Percentiles rank a stretch among this genome's conserved stretches.
These are phyloP conservation scores for Gastroboletus turbinatus DNA, from an alignment of 1,284 basidiomycete genomes.

Conservation along the genomic window DNA sequence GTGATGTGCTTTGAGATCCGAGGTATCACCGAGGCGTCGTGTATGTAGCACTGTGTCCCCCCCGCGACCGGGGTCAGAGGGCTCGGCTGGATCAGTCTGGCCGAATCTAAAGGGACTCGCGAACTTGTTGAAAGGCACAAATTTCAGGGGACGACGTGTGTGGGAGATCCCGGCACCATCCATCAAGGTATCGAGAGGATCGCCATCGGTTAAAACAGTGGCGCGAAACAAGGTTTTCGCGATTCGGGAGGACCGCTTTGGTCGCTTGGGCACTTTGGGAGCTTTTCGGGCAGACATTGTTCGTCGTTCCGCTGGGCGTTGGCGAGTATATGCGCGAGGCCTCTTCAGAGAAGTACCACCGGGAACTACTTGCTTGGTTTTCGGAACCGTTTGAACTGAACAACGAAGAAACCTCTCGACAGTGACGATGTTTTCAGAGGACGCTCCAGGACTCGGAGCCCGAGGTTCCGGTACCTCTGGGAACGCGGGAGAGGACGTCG, in stretches of 20 bases:
- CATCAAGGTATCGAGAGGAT: constrained; percentile 22
- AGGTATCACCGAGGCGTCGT: neutral
- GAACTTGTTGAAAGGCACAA: constrained; percentile 28
- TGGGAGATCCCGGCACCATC: constrained; percentile 9
- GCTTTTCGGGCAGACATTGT: neutral
- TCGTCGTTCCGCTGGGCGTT: neutral
- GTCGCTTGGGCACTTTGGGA: neutral
- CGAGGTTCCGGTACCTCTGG: neutral
- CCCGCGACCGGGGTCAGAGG: neutral
- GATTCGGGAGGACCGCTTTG: constrained; percentile 4
- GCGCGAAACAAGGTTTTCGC: constrained; percentile 25
- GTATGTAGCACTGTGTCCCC: neutral
- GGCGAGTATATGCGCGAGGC: constrained; percentile 25
- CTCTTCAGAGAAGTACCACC: neutral
- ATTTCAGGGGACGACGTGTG: constrained; percentile 27
- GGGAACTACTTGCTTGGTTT: neutral
- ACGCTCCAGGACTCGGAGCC: neutral
- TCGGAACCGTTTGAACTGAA: constrained; percentile 1
- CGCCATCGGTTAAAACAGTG: constrained; percentile 25
- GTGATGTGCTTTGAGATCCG: neutral
- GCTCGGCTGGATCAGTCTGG: neutral
- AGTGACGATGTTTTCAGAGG: constrained; percentile 17
- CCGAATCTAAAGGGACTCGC: neutral
- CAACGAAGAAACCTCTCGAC: constrained; percentile 30
- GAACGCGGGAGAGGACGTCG: neutral